Evolutionary conservation across 2,329 filamentous ascomycete genomes (phyloP), one percentile per base, ranked within the genome.

Genomic region (Xylariaceae sp.): DNA sequence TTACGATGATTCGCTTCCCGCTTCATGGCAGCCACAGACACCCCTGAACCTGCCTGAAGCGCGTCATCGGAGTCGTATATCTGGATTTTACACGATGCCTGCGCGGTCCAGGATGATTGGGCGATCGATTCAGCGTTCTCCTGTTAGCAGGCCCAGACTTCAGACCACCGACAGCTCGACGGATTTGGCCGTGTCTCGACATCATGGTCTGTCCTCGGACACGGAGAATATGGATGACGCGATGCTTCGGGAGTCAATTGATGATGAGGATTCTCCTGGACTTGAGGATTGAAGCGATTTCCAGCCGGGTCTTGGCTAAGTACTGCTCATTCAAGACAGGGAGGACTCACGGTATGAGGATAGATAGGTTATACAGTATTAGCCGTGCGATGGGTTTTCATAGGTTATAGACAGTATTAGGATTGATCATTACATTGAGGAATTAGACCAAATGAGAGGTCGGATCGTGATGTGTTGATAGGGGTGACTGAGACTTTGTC

Each of bases 1-100:
- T 30, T 80, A 80, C 57, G 72, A 79, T 56, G 78, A 80, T 58
- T 65, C 65, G 29, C 53, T 75, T 45, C 71, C 76, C 6, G 68
- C 74, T 27, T 67, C 68, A 4, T 66, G 65, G 7, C 78, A 80
- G 57, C 76, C 77, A n/a, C 76, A 76, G 61, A 80, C 78, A 8
- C 76, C 78, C 27, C 69, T 70, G 44, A 72, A 78, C 52, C 62
- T 80, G n/a, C 75, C 77, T 1, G 77, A 78, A 63, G 70, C 74
- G 47, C 73, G 75, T 8, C 76, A 78, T 58, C 72, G 68, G 49
- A 76, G 75, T 51, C 72, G 72, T 34, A 66, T 75, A 35, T 65
- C 68, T 11, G 73, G 72, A 8, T 67, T 73, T 11, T 76, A 74
- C 60, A 79, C 77, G 9, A 75, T 72, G 8, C 75, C 77, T 11